These are phyloP conservation scores for Penium margaritaceum DNA, from an alignment of 139 green algal species.

Conservation along the genomic window DNA sequence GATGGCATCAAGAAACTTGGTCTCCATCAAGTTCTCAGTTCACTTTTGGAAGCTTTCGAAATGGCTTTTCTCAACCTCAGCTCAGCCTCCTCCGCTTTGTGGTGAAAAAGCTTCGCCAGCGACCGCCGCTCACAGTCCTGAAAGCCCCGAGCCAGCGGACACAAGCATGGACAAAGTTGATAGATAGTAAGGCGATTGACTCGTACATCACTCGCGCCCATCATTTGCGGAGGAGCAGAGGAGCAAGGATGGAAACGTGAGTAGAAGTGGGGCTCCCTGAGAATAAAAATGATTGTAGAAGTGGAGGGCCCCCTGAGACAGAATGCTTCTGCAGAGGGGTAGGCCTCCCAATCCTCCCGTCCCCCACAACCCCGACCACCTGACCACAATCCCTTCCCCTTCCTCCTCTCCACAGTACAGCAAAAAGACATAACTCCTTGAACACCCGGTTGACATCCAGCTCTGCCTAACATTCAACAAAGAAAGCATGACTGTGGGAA, in stretches of 20 bases:
- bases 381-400: too few relatives aligned
- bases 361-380: too few relatives aligned
- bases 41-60: too few relatives aligned
- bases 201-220: background rate
- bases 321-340: background rate
- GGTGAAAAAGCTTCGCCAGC: slow-evolving; percentile 33
- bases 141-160: background rate
- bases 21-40: too few relatives aligned
- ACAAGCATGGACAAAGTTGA: background rate
- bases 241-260: background rate
- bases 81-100: slow-evolving; percentile 27
- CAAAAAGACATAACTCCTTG: too few relatives aligned
- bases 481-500: too few relatives aligned
- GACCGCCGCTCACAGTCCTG: slow-evolving; percentile 36
- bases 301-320: background rate
- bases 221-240: background rate
- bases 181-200: background rate
- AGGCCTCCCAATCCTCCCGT: too few relatives aligned
- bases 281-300: background rate
- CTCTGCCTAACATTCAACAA: too few relatives aligned
- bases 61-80: too few relatives aligned
- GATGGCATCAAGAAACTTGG: too few relatives aligned
- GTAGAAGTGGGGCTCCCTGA: background rate
- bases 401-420: too few relatives aligned
- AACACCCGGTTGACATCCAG: too few relatives aligned